Base-by-base conservation (phyloP, 257 asterid species). In the Mentha longifolia region DNA sequence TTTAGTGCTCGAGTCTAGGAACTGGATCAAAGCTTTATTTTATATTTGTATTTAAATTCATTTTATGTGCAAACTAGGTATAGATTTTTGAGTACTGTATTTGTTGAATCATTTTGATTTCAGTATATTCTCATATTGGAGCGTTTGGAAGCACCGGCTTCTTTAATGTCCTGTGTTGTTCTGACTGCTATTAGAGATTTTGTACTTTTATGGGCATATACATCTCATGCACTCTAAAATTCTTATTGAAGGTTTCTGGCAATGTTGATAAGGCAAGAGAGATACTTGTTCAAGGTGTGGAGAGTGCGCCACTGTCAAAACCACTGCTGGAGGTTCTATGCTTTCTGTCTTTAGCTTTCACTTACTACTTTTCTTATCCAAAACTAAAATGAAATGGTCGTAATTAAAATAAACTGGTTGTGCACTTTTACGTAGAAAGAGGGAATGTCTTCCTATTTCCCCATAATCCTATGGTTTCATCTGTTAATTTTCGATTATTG, bases 241-340 rank as follows among this genome's bases (percentile, higher is more conserved):
- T 63, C 74, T 65, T 45, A 31, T 65, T 66, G 59, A 76, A 95
- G 98, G 98, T 85, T 64, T 85, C 87, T 78, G 85, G 89, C 56
- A 80, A 85, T 73, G 84, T 73, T 71, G 89, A 82, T 7, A 82
- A 76, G 69, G 84, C 87, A 52, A 85, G 89, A 73, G 87, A 82
- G 74, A 78, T 85, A 77, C 87, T 85, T 58, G 79, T 66, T 55
- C 84, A 61, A 80, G 99, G 92, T 52, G 84, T 88, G 83, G 98
- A 92, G 76, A 83, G 74, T 73, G 83, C 77, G 31, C 96, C 84
- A 58, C 76, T 89, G 84, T 92, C 98, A 37, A 95, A 87, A 77
- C 94, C 98, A 67, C 91, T 92, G 66, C 79, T 92, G 75, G 98
- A 95, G 99, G 99, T 95, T 76, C 25, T 54, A 66, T 46, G 51